Evolutionary conservation across 2,329 filamentous ascomycete species (phyloP).

Genomic region (Aspergillus latus): DNA sequence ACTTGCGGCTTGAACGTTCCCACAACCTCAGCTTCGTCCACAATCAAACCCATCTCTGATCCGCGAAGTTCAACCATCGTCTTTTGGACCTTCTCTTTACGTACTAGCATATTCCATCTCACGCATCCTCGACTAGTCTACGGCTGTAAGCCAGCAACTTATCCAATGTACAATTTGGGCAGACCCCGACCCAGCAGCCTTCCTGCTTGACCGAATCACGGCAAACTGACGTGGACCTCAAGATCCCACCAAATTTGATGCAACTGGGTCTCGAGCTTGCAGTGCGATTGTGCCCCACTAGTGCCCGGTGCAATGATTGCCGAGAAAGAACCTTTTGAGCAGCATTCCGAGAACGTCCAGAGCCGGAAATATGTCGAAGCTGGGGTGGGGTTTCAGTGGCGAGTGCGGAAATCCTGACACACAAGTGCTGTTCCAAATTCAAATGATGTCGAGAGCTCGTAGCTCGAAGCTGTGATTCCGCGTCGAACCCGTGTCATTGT

Average conservation of each 20-base stretch:
- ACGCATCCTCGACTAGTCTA: neutral
- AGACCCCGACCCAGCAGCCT: neutral
- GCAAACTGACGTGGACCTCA: constrained; percentile 1
- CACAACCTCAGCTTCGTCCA: too few relatives aligned
- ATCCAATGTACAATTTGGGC: neutral
- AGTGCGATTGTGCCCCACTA: neutral
- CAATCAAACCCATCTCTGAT: neutral
- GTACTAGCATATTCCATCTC: neutral
- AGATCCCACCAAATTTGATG: neutral
- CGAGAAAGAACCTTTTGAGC: neutral
- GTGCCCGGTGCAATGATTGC: neutral
- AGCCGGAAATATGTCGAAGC: neutral
- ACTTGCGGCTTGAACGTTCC: too few relatives aligned
- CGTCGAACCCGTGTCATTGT: neutral
- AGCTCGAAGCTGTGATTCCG: neutral
- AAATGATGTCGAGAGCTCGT: neutral
- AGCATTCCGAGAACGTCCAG: too few relatives aligned
- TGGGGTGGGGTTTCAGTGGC: neutral
- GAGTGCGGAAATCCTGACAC: neutral
- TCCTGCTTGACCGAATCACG: neutral
- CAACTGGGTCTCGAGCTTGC: neutral
- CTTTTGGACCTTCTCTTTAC: neutral
- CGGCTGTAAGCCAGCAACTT: neutral
- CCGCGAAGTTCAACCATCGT: neutral
- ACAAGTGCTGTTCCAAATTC: neutral